Conservation (phyloP, 305 asterid species). For the Lippia alba region DNA sequence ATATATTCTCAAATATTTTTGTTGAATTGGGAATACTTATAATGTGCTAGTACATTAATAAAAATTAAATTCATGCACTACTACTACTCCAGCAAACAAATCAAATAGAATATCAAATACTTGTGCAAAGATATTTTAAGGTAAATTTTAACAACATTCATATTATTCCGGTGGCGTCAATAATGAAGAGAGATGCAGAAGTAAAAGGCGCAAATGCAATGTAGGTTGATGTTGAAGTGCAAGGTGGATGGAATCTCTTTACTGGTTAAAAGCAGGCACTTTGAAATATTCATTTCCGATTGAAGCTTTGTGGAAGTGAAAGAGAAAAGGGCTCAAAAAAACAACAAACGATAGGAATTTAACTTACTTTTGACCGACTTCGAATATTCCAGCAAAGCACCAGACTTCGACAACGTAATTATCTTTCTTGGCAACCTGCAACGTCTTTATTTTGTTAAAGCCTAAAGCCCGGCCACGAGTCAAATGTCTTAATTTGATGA, state of each 20-base stretch:
- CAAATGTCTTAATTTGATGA: too few species aligned
- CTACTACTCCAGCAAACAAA: too few species aligned
- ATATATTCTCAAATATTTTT: too few species aligned
- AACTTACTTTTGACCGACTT: slow-evolving; percentile 36
- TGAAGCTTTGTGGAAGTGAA: slow-evolving; percentile 29
- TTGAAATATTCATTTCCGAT: slow-evolving; percentile 41
- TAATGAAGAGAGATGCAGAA: background rate
- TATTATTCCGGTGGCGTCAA: too few species aligned
- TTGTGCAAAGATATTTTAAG: too few species aligned
- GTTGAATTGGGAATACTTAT: too few species aligned
- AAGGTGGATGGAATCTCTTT: slow-evolving; percentile 30
- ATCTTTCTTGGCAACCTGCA: background rate
- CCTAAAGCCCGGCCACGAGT: background rate
- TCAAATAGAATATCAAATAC: too few species aligned
- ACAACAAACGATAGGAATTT: slow-evolving; percentile 27
- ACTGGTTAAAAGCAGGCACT: slow-evolving; percentile 10
- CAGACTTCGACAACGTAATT: slow-evolving; percentile 11
- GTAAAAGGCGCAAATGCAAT: slow-evolving; percentile 20
- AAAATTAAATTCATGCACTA: too few species aligned
- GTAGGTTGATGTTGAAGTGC: slow-evolving; percentile 9
- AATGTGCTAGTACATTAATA: too few species aligned
- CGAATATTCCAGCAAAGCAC: slow-evolving; percentile 38
- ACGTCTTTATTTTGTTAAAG: background rate
- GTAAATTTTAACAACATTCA: too few species aligned
- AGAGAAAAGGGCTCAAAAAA: slow-evolving; percentile 24